phyloP scores from a whole-genome alignment of 1,284 basidiomycete genomes.

The Ustilago tritici region DNA sequence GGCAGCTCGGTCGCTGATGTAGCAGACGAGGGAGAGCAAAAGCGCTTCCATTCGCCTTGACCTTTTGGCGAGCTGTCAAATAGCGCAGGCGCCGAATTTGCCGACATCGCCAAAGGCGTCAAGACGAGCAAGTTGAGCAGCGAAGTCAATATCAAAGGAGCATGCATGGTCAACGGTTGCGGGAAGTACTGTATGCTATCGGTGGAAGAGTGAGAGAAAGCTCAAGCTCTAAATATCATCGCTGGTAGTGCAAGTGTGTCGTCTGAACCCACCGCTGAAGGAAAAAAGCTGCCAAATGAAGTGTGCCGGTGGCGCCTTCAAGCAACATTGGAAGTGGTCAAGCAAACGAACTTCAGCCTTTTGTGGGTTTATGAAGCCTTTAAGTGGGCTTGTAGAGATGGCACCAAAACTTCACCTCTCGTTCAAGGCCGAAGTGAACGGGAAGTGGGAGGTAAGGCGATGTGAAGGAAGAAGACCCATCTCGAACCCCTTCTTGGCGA shows the following conservation, averaged over 20 bases:
- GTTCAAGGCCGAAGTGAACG: too few species aligned
- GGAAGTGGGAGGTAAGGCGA: too few species aligned
- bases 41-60: conserved; percentile 21
- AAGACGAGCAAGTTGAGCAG: conserved; percentile 9
- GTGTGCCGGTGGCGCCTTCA: too few species aligned
- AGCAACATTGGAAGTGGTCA: too few species aligned
- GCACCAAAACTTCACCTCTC: too few species aligned
- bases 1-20: background rate
- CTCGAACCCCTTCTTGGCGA: too few species aligned
- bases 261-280: background rate
- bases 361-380: background rate
- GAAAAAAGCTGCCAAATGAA: background rate
- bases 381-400: too few species aligned
- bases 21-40: conserved; percentile 10
- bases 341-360: background rate
- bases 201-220: conserved; percentile 10
- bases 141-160: background rate
- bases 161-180: background rate
- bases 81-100: background rate
- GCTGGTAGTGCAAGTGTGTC: background rate
- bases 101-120: background rate
- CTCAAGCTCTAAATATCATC: background rate
- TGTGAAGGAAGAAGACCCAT: too few species aligned
- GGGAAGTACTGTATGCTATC: background rate
- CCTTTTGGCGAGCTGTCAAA: conserved; percentile 25